Base-by-base conservation (phyloP, 2,329 filamentous ascomycete species). In the Apiospora arundinis region DNA sequence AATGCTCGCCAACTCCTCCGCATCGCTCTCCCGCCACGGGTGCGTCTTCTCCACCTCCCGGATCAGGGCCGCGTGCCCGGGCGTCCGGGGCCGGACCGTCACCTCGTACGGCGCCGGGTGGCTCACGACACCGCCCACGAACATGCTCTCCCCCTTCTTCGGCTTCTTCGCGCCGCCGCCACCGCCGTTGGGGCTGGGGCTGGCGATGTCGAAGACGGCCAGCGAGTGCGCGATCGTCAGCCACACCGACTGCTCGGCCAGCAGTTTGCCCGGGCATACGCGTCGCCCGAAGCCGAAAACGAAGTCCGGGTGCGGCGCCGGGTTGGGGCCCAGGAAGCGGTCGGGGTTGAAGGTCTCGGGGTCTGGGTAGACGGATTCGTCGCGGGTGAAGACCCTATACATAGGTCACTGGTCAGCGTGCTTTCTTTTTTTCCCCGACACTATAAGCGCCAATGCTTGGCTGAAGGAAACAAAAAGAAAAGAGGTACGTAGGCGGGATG, bases 191-290 rank as follows among this genome's bases (percentile, higher is more conserved):
- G n/a, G n/a, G n/a, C 76, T 78, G 0, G 75, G 79, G 0, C 79
- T 77, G 0, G 72, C 73, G 4, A 86, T 76, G 0, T 86, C 76
- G 68, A 89, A 90, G 0, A 82, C 88, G 89, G 89, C 91, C 0
- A 91, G 76, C 0, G 88, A 78, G 2, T 84, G 82, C 0, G 86
- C 81, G 23, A 88, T 83, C 52, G 81, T 83, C 1, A 87, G 77
- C 67, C 67, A 69, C 25, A 90, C 80, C 0, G 83, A 88, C 0
- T 86, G 83, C 56, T 87, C 84, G 0, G 86, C 87, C 1, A 90
- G 82, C 68, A 90, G 87, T 73, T 87, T 79, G 0, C 83, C 83
- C 0, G 83, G 82, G 18, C 83, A 85, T 7, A 83, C 76, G 2
- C 83, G 77, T 18, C 83, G 78, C 0, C 83, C 83, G 77, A 82